Conservation (phyloP, 805 yeast genomes). For the Metschnikowia baotianmanensis region DNA sequence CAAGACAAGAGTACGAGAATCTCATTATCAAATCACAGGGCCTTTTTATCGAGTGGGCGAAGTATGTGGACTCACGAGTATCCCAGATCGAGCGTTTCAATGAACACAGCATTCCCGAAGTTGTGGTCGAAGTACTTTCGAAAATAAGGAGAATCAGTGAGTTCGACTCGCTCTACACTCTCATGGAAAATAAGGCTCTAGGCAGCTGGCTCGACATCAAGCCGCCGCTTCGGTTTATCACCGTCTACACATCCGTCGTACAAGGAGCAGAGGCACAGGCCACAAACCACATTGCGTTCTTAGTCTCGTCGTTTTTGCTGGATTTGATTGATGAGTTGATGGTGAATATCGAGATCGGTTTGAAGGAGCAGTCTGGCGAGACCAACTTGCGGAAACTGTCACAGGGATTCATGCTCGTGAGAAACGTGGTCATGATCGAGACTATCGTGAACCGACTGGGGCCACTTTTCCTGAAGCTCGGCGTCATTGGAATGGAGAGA, state of each 20-base stretch:
- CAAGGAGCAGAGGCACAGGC: slow-evolving; percentile 31
- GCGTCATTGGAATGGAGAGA: slow-evolving; percentile 58
- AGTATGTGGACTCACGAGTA: slow-evolving; percentile 53
- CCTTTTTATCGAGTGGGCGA: slow-evolving; percentile 57
- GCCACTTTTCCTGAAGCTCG: slow-evolving; percentile 53
- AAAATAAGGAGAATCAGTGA: slow-evolving; percentile 64
- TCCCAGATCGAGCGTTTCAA: slow-evolving; percentile 50
- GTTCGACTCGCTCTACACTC: slow-evolving; percentile 49
- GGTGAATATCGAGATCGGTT: slow-evolving; percentile 59
- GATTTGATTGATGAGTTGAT: slow-evolving; percentile 78
- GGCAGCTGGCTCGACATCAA: slow-evolving; percentile 69
- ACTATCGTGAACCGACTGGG: slow-evolving; percentile 60
- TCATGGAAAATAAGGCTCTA: slow-evolving; percentile 51
- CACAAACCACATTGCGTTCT: slow-evolving; percentile 24
- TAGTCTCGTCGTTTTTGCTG: slow-evolving; percentile 65
- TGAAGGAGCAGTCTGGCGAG: slow-evolving; percentile 36
- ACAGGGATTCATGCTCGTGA: slow-evolving; percentile 69
- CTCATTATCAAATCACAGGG: slow-evolving; percentile 25
- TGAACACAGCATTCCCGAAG: slow-evolving; percentile 70
- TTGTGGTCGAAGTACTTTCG: slow-evolving; percentile 70
- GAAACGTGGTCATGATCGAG: slow-evolving; percentile 72
- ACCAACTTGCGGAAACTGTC: slow-evolving; percentile 37
- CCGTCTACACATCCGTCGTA: slow-evolving; percentile 48
- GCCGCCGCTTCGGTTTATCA: slow-evolving; percentile 49
- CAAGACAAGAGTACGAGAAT: slow-evolving; percentile 15